These are phyloP conservation scores for Erucastrum elatum DNA, from an alignment of 345 rosid genomes.

Conservation along the genomic window DNA sequence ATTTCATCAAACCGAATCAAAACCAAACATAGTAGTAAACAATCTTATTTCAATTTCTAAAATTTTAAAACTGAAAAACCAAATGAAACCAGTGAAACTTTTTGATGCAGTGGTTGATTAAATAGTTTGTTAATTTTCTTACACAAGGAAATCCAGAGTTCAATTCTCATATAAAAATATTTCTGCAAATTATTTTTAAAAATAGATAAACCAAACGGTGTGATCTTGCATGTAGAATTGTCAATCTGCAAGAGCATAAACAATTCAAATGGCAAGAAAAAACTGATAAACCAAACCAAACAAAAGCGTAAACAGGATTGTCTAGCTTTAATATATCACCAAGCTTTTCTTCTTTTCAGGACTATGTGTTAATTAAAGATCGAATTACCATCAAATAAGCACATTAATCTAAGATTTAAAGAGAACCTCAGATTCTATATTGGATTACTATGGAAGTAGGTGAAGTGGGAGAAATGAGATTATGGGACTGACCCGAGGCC, in stretches of 20 bases:
- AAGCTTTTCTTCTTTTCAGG: neutral
- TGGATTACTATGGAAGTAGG: neutral
- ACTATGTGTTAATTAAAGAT: neutral
- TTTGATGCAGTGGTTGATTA: neutral
- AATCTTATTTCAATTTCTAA: too few species aligned
- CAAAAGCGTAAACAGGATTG: neutral
- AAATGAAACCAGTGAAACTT: neutral
- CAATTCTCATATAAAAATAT: neutral
- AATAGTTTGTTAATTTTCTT: neutral
- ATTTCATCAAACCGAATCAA: too few species aligned
- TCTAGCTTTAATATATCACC: neutral
- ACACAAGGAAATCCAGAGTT: neutral
- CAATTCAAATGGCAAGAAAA: neutral
- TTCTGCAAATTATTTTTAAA: neutral
- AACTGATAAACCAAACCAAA: neutral
- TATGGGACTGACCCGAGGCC: slow-evolving; percentile 32
- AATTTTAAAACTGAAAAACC: too few species aligned
- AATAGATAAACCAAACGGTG: neutral
- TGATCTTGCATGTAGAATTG: neutral
- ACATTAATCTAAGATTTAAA: neutral
- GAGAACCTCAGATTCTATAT: neutral
- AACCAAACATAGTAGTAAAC: too few species aligned
- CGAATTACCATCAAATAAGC: neutral
- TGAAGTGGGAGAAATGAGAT: neutral
- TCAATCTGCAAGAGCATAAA: neutral